Conservation (phyloP, 2,329 filamentous ascomycete genomes). For the Aspergillus thermomutatus region DNA sequence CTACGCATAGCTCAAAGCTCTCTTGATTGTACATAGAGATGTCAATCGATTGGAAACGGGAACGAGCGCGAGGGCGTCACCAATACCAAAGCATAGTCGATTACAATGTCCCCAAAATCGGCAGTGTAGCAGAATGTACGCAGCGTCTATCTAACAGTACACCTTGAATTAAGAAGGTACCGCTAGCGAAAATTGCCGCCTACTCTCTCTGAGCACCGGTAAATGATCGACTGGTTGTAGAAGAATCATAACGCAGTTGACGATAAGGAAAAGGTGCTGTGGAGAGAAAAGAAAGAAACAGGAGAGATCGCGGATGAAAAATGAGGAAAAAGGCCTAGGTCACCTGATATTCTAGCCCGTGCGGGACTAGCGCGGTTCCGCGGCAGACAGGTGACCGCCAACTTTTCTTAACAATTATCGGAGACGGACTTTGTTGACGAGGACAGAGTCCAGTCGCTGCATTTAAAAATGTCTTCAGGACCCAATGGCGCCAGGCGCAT, state of each 20-base stretch:
- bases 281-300: conserved; percentile 41
- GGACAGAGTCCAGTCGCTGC: conserved; percentile 15
- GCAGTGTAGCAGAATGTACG: conserved; percentile 55
- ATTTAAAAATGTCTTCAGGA: conserved; percentile 37
- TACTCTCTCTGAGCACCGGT: conserved; percentile 76
- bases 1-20: not conserved
- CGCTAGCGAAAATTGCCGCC: conserved; percentile 98
- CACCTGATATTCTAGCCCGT: conserved; percentile 22
- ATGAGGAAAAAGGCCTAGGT: conserved; percentile 19
- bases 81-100: not conserved
- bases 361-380: conserved; percentile 23
- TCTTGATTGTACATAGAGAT: not conserved
- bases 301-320: conserved; percentile 18
- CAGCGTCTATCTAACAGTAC: conserved; percentile 97
- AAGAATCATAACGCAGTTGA: conserved; percentile 65
- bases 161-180: conserved; percentile 76
- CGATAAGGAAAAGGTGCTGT: conserved; percentile 89
- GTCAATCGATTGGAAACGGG: not conserved
- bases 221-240: conserved; percentile 89
- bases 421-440: conserved; percentile 13
- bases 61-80: not conserved
- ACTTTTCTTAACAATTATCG: conserved; percentile 35
- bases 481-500: conserved; percentile 41
- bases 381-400: conserved; percentile 32
- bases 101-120: not conserved